These are phyloP conservation scores for Carallia pectinifolia DNA, from an alignment of 345 rosid species.

Conservation along the genomic window DNA sequence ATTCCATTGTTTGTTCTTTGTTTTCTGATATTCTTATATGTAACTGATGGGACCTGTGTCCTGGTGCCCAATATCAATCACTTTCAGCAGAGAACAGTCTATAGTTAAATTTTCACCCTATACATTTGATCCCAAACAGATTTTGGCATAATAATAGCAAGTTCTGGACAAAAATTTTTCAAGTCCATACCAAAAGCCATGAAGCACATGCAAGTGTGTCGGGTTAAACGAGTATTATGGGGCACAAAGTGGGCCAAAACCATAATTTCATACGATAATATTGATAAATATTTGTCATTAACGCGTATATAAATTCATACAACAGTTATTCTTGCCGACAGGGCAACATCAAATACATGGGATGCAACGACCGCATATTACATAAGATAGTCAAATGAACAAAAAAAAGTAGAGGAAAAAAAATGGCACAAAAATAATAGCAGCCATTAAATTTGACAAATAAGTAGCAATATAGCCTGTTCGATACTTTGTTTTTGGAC, in stretches of 20 bases:
- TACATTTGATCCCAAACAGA: no score
- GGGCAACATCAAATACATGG: constrained; percentile 13
- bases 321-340: constrained; percentile 16
- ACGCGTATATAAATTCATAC: no score
- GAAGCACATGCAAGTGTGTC: constrained; percentile 19
- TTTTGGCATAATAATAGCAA: no score
- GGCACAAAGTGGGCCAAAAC: constrained; percentile 12
- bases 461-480: constrained; percentile 7
- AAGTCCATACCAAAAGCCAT: constrained; percentile 15
- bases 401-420: constrained; percentile 2
- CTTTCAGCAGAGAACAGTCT: no score
- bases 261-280: constrained; percentile 14
- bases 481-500: constrained; percentile 17
- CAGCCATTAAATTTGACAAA: constrained; percentile 4
- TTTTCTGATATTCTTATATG: no score
- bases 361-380: constrained; percentile 5
- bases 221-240: constrained; percentile 11
- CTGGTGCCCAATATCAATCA: no score
- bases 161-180: no score
- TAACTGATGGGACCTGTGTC: no score
- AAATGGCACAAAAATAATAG: not conserved
- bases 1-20: no score
- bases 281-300: not conserved
- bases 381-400: constrained; percentile 1
- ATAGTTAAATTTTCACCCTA: not conserved